Conservation (phyloP, 305 asterid species). For the Caryopteris hybrid region DNA sequence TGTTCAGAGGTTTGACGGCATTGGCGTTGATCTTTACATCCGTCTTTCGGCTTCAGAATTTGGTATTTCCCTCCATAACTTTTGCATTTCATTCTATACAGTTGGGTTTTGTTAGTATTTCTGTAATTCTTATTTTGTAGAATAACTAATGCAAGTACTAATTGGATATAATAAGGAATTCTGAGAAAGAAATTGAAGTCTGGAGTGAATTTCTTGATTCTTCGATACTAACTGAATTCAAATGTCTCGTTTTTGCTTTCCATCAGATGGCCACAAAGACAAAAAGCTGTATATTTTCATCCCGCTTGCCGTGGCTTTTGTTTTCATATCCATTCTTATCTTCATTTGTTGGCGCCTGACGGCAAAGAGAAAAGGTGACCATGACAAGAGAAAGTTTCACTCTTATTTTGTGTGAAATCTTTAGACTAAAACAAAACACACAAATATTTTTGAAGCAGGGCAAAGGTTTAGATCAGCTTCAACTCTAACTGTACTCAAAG, state of each 20-base stretch:
- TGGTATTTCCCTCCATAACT: conserved; percentile 30
- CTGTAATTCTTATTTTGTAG: too few relatives aligned
- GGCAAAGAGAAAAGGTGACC: conserved; percentile 38
- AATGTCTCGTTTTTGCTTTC: background rate
- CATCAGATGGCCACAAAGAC: conserved; percentile 32
- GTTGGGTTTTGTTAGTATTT: too few relatives aligned
- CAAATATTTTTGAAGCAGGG: conserved; percentile 19
- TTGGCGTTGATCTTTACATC: conserved; percentile 45
- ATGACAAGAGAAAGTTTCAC: too few relatives aligned
- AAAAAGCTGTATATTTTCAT: conserved; percentile 29
- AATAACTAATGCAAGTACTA: too few relatives aligned
- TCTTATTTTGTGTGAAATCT: conserved; percentile 2
- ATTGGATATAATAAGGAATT: too few relatives aligned
- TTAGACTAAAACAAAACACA: conserved; percentile 12
- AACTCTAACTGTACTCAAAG: conserved; percentile 25
- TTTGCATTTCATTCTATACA: too few relatives aligned
- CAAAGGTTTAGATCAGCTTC: conserved; percentile 25
- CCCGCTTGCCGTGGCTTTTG: conserved; percentile 33
- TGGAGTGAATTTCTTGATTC: too few relatives aligned
- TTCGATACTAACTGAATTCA: too few relatives aligned
- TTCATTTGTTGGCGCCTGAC: conserved; percentile 34
- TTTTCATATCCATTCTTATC: conserved; percentile 12
- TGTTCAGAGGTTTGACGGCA: conserved; percentile 33
- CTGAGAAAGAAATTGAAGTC: too few relatives aligned
- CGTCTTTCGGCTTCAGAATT: conserved; percentile 50